These are phyloP conservation scores for Aureobasidium namibiae DNA, from an alignment of 2,329 filamentous ascomycete species.

Conservation along the genomic window DNA sequence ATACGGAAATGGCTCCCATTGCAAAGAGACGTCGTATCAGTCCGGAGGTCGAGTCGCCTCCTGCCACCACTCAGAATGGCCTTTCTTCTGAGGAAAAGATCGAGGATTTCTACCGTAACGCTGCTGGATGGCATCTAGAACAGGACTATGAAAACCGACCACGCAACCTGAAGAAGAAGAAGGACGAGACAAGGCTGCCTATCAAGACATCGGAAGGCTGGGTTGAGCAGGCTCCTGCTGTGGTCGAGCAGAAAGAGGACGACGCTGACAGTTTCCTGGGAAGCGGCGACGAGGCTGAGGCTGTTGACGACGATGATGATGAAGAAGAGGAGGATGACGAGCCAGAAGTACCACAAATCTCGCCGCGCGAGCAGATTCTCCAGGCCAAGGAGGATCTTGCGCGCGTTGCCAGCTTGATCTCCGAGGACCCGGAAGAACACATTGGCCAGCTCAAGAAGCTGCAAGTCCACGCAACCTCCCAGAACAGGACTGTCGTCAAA, in stretches of 20 bases:
- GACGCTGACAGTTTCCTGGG: conserved; percentile 58
- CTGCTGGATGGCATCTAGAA: conserved; percentile 81
- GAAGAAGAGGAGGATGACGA: conserved; percentile 41
- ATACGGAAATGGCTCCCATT: conserved; percentile 37
- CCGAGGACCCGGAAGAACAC: conserved; percentile 90
- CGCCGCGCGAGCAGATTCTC: conserved; percentile 69
- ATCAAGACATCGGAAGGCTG: conserved; percentile 77
- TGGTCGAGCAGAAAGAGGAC: conserved; percentile 34
- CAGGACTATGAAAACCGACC: conserved; percentile 79
- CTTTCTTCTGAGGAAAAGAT: conserved; percentile 20
- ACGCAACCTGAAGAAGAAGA: conserved; percentile 64
- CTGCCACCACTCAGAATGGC: conserved; percentile 17
- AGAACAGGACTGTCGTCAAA: conserved; percentile 69
- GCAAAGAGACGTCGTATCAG: conserved; percentile 45
- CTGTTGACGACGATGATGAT: conserved; percentile 27
- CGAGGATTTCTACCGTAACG: conserved; percentile 44
- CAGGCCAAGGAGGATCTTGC: conserved; percentile 90
- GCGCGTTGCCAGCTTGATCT: conserved; percentile 68
- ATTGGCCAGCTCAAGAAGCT: conserved; percentile 69
- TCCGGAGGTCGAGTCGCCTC: conserved; percentile 32
- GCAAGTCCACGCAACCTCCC: conserved; percentile 62
- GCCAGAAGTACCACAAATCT: conserved; percentile 54
- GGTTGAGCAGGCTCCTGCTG: conserved; percentile 44
- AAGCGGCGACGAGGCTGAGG: conserved; percentile 40
- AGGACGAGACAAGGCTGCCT: conserved; percentile 68